Evolutionary conservation across 129 eudicot genomes (phyloP).

Genomic region (Arctium minus): DNA sequence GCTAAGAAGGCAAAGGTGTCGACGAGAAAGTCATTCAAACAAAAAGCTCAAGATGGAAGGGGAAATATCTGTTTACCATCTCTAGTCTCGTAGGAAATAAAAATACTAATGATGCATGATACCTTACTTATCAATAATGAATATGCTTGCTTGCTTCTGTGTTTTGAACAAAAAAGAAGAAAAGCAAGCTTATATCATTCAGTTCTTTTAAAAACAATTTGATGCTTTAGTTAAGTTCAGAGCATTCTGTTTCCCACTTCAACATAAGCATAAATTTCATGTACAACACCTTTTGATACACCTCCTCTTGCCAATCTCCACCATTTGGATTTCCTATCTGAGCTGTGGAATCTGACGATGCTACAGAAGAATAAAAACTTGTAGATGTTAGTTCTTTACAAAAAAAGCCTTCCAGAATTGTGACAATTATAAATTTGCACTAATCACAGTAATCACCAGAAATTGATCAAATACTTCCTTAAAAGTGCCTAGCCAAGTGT

Average conservation of each 20-base stretch:
- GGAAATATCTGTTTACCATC: neutral
- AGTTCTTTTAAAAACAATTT: neutral
- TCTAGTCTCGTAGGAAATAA: neutral
- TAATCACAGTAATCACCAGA: neutral
- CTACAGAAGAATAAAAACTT: slow-evolving; percentile 23
- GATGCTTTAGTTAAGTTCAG: neutral
- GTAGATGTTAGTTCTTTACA: neutral
- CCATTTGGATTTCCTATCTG: slow-evolving; percentile 54
- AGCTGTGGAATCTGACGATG: slow-evolving; percentile 64
- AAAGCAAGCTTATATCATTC: neutral
- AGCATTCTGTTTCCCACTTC: neutral
- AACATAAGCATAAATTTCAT: neutral
- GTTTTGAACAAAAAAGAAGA: neutral
- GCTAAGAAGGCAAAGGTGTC: neutral
- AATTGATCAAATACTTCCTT: neutral
- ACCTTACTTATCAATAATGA: neutral
- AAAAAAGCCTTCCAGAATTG: neutral
- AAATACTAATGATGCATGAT: neutral
- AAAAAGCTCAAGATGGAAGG: neutral
- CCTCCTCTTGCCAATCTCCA: slow-evolving; percentile 87
- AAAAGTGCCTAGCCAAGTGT: neutral
- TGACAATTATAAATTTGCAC: neutral
- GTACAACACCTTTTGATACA: slow-evolving; percentile 62
- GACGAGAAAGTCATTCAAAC: neutral
- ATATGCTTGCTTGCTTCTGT: neutral